Evolutionary conservation across 1,284 basidiomycete genomes (phyloP), one percentile per base, ranked within the genome.

Genomic region (Apiotrichum siamense): DNA sequence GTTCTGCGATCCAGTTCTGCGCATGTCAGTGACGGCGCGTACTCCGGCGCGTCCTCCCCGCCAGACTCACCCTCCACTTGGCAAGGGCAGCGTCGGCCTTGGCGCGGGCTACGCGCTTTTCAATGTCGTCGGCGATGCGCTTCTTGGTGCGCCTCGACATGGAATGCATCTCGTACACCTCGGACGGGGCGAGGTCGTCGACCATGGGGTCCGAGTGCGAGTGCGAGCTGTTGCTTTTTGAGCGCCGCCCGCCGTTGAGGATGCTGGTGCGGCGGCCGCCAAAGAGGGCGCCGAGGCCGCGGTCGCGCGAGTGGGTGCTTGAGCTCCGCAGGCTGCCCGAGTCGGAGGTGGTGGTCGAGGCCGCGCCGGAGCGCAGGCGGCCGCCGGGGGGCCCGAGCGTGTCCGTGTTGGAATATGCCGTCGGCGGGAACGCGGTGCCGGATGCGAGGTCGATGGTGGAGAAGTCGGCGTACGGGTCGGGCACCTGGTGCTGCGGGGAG

Each of bases 1-100:
- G 62, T 37, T 71, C 67, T 12, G 62, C 52, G 21, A 64, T 60
- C 67, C 67, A 70, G 62, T 63, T 63, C 69, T 71, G 50, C 23
- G 12, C 7, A 18, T 11, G 44, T 55, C 49, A 61, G 43, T 32
- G 13, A 21, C 2, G 5, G 12, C 9, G n/a, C 18, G 15, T n/a
- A n/a, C n/a, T n/a, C n/a, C n/a, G n/a, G n/a, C n/a, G n/a, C n/a
- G n/a, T n/a, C n/a, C n/a, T n/a, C n/a, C n/a, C n/a, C n/a, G n/a
- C 21, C 20, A 21, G 7, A 62, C 67, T 51, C 52, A 71, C 69
- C 54, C 69, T 59, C 69, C 69, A 72, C 52, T 69, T 72, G 17
- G 60, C 59, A 57, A 72, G 53, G 2, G 67, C 69, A 18, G 59
- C 49, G 13, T 69, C 66, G 27, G 69, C 63, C 46, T 66, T 66